Conservation (phyloP, 2,329 filamentous ascomycete genomes). For the Berkeleyomyces rouxiae region DNA sequence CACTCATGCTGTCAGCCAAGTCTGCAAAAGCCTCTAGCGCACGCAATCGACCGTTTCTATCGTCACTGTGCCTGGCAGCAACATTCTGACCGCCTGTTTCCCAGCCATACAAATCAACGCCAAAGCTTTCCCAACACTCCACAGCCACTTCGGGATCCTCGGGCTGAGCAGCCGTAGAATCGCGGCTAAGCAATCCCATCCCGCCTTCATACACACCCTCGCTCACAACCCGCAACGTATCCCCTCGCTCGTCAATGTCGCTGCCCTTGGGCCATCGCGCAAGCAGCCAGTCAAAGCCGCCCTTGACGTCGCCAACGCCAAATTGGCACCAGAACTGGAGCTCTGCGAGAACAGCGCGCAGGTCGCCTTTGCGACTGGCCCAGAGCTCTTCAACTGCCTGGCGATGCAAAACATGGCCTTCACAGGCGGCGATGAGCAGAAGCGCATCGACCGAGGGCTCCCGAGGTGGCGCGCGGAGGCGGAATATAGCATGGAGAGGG, state of each 20-base stretch:
- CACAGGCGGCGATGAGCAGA: constrained; percentile 66
- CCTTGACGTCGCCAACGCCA: constrained; percentile 73
- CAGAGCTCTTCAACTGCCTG: constrained; percentile 55
- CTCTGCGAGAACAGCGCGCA: constrained; percentile 68
- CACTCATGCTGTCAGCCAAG: constrained; percentile 45
- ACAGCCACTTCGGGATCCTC: constrained; percentile 35
- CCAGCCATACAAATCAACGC: constrained; percentile 45
- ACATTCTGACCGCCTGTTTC: constrained; percentile 16
- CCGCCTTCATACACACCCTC: constrained; percentile 57
- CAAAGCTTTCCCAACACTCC: constrained; percentile 53
- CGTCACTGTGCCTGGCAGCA: constrained; percentile 7
- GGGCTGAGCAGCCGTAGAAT: constrained; percentile 27
- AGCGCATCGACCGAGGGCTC: constrained; percentile 65
- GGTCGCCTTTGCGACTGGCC: constrained; percentile 48
- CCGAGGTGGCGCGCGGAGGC: constrained; percentile 49
- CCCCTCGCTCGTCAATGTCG: constrained; percentile 50
- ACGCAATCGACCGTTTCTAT: constrained; percentile 15
- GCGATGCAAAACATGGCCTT: constrained; percentile 65
- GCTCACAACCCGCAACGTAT: constrained; percentile 63
- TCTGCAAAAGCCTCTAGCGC: constrained; percentile 34
- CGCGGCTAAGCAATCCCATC: constrained; percentile 62
- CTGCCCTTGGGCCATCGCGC: constrained; percentile 57
- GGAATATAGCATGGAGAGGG: constrained; percentile 71
- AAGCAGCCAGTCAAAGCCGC: constrained; percentile 80
- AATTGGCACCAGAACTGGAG: constrained; percentile 97